Evolutionary conservation across 805 yeast genomes (phyloP), one percentile per base, ranked within the genome.

Genomic region (Schwanniomyces vanrijiae): DNA sequence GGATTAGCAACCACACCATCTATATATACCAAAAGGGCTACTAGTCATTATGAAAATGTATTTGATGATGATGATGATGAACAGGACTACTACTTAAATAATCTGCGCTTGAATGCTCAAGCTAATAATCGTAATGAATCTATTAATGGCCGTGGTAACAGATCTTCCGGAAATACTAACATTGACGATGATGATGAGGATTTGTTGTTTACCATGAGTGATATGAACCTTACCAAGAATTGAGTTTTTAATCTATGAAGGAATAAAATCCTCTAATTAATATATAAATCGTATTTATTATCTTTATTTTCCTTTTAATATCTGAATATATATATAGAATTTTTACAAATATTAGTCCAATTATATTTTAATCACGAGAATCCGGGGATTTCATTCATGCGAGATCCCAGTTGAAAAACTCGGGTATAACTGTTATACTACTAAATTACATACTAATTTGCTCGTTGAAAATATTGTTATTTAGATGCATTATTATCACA

Each of bases 181-280:
- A 34, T 18, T 9, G 63, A 62, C 14, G 66, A 65, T 22, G 72
- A 67, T 20, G 88, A 84, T 46, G 89, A 83, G 51, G 88, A 84
- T 43, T 65, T 85, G 47, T 65, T 84, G 40, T 83, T 84, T 61
- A 78, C 87, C 19, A 84, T 83, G 90, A 84, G 89, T 59, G 90
- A 84, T 56, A 84, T 84, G 88, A 81, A 78, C 56, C 58, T 77
- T 13, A 64, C 73, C 21, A 65, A 60, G 53, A 50, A 58, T 26
- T 56, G 45, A 46, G 8, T 33, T 33, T 33, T 33, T 6, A n/a
- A n/a, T 33, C 19, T 18, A 6, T 16, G 18, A 6, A 7, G 20
- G n/a, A 14, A 7, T 29, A 13, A 14, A 6, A 9, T 19, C 39
- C 20, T 13, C 39, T 3, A 13, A 5, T 20, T 21, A 20, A 37